Percentiles rank a stretch among this genome's conserved stretches.
phyloP scores from a whole-genome alignment of 768 basidiomycete genomes.

The Dendrothele bispora region DNA sequence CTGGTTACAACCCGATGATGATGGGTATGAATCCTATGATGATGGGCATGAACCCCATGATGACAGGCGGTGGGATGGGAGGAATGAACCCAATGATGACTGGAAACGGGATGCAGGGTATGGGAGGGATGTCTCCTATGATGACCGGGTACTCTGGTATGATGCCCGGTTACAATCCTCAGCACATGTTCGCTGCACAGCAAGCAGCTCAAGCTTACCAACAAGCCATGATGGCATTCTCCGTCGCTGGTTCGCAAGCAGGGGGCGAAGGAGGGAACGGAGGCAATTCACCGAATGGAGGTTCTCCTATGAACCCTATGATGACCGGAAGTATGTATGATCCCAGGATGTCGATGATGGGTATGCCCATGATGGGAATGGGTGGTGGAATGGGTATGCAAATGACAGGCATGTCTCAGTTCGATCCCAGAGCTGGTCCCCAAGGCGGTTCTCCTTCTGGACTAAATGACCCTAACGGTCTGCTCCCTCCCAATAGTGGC shows the following conservation, averaged over 20 bases:
- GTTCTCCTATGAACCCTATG: slow-evolving; percentile 47
- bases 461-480: slow-evolving; percentile 27
- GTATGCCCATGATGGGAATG: slow-evolving; percentile 71
- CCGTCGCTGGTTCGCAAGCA: slow-evolving; percentile 68
- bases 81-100: slow-evolving; percentile 51
- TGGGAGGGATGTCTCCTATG: slow-evolving; percentile 37
- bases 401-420: slow-evolving; percentile 62
- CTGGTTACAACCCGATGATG: slow-evolving; percentile 16
- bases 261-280: slow-evolving; percentile 55
- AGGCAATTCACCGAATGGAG: slow-evolving; percentile 10
- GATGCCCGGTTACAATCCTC: slow-evolving; percentile 61
- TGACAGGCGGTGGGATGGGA: no score
- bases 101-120: slow-evolving; percentile 35
- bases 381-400: slow-evolving; percentile 46
- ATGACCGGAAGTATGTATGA: slow-evolving; percentile 63
- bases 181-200: slow-evolving; percentile 85
- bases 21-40: slow-evolving; percentile 47
- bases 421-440: slow-evolving; percentile 59
- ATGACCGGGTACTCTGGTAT: slow-evolving; percentile 58
- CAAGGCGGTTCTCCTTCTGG: slow-evolving; percentile 19
- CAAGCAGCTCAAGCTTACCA: slow-evolving; percentile 84
- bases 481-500: slow-evolving; percentile 33
- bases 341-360: slow-evolving; percentile 83
- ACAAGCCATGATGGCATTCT: slow-evolving; percentile 85
- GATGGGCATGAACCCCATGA: slow-evolving; percentile 31